phyloP scores from a whole-genome alignment of 2,329 filamentous ascomycete species.

The Rhynchosporium agropyri region DNA sequence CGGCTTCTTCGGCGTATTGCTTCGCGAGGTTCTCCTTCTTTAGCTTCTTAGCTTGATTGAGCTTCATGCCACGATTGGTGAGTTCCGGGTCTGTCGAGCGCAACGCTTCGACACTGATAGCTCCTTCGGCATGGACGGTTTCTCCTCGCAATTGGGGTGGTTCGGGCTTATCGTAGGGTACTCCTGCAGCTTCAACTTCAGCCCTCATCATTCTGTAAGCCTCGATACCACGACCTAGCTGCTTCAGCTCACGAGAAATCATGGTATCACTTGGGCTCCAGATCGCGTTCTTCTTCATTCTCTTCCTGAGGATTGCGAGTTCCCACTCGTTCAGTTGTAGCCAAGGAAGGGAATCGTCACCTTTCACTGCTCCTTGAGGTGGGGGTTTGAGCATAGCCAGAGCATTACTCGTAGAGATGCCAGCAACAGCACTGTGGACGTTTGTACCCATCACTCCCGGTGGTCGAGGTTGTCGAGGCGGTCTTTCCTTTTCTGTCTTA shows the following conservation, averaged over 20 bases:
- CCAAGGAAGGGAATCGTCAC: constrained; percentile 65
- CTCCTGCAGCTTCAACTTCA: constrained; percentile 66
- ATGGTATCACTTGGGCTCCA: constrained; percentile 86
- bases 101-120: constrained; percentile 55
- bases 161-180: constrained; percentile 54
- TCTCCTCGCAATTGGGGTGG: constrained; percentile 42
- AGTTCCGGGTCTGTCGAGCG: constrained; percentile 64
- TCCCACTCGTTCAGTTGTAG: constrained; percentile 66
- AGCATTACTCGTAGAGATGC: constrained; percentile 45
- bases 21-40: constrained; percentile 70
- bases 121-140: constrained; percentile 59
- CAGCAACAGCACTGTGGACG: constrained; percentile 43
- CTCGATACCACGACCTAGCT: constrained; percentile 67
- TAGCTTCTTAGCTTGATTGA: constrained; percentile 79
- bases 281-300: constrained; percentile 90
- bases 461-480: constrained; percentile 38
- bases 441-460: constrained; percentile 43
- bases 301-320: constrained; percentile 71
- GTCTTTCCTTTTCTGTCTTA: constrained; percentile 36
- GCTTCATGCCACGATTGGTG: constrained; percentile 74
- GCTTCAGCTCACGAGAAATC: constrained; percentile 77
- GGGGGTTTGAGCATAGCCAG: constrained; percentile 54
- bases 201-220: constrained; percentile 64
- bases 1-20: constrained; percentile 63
- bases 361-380: constrained; percentile 60